Evolutionary conservation across 768 basidiomycete species (phyloP).

Genomic region (Zangia roseola): DNA sequence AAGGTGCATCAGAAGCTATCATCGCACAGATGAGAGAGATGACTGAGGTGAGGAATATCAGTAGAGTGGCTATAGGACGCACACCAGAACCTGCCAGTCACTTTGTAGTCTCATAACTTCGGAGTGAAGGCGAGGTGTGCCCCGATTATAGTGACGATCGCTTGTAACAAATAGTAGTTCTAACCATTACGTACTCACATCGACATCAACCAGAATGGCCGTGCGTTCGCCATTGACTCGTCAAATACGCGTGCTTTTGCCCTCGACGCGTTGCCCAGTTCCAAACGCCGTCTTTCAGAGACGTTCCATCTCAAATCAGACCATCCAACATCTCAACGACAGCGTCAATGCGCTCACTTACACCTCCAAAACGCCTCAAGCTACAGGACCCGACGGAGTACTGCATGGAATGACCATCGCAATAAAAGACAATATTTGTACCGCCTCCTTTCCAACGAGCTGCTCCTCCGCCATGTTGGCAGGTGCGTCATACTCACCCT

Average conservation of each 20-base stretch:
- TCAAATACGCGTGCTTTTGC: not conserved
- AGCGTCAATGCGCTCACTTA: constrained; percentile 57
- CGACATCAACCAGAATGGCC: not conserved
- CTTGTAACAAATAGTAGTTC: too few relatives aligned
- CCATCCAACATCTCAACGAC: constrained; percentile 29
- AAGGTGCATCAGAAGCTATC: too few relatives aligned
- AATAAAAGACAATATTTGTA: constrained; percentile 88
- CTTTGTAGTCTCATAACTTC: too few relatives aligned
- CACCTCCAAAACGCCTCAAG: constrained; percentile 7
- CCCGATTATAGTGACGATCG: too few relatives aligned
- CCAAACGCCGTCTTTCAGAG: not conserved
- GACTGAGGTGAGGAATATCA: too few relatives aligned
- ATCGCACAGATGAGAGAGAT: too few relatives aligned
- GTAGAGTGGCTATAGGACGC: too few relatives aligned
- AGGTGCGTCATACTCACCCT: constrained; percentile 38
- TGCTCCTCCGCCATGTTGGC: constrained; percentile 77
- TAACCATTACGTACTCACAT: too few relatives aligned
- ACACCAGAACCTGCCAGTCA: too few relatives aligned
- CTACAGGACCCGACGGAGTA: constrained; percentile 15
- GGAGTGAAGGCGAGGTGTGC: too few relatives aligned
- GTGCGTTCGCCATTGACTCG: not conserved
- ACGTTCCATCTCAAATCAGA: constrained; percentile 4
- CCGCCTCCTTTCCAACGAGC: constrained; percentile 59
- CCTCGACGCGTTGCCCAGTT: not conserved
- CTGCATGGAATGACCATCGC: constrained; percentile 55